These are phyloP conservation scores for Hanseniaspora taiwanica DNA, from an alignment of 805 yeast species.

Conservation along the genomic window DNA sequence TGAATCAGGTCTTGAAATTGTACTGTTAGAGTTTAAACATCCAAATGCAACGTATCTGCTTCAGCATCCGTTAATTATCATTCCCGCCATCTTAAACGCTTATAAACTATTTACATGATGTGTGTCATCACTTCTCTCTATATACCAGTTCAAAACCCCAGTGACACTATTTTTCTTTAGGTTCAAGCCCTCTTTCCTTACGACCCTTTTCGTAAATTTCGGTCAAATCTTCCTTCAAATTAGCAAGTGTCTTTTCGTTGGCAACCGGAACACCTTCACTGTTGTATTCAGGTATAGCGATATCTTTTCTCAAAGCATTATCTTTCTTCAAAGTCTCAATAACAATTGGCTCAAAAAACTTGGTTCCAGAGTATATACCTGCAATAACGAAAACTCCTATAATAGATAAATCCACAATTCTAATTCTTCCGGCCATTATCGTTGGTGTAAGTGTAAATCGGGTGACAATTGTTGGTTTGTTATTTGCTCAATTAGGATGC, in stretches of 20 bases:
- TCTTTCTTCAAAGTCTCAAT: constrained; percentile 54
- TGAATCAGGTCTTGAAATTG: too few relatives aligned
- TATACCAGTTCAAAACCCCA: background rate
- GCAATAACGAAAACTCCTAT: constrained; percentile 19
- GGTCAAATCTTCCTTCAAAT: constrained; percentile 10
- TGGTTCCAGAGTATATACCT: constrained; percentile 37
- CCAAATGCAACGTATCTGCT: too few relatives aligned
- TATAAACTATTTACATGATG: too few relatives aligned
- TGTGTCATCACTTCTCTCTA: too few relatives aligned
- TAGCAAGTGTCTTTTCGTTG: constrained; percentile 12
- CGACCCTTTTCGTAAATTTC: constrained; percentile 9
- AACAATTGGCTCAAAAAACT: constrained; percentile 63
- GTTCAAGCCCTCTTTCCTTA: constrained; percentile 2
- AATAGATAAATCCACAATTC: constrained; percentile 17
- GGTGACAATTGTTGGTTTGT: background rate
- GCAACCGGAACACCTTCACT: constrained; percentile 27
- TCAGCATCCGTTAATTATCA: too few relatives aligned
- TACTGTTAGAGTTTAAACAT: too few relatives aligned
- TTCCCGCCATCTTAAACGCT: too few relatives aligned
- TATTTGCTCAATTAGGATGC: background rate
- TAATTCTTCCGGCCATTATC: constrained; percentile 20
- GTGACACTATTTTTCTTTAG: background rate
- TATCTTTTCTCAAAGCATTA: constrained; percentile 49
- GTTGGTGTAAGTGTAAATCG: too few relatives aligned
- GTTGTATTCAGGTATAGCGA: constrained; percentile 41